Base-by-base conservation (phyloP, 768 basidiomycete genomes). In the Mycena belliarum region DNA sequence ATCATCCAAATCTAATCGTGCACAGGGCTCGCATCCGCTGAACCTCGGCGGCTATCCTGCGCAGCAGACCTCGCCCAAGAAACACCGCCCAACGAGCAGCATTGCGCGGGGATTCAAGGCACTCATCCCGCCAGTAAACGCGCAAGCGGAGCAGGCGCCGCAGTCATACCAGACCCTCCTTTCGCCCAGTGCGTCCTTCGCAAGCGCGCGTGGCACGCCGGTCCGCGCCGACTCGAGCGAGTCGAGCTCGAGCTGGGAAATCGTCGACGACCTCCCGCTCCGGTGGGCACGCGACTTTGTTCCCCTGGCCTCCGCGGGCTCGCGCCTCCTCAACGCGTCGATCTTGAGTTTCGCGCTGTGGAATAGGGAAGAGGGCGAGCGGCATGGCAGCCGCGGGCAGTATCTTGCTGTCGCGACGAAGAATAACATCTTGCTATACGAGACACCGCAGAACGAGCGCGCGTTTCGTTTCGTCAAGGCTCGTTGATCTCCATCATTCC, bases 271-370 rank as follows among this genome's bases (percentile, higher is more conserved):
- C 45, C 72, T 89, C 10, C 88, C 90, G 2, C 65, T 93, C 43
- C 82, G 89, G 29, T 94, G 92, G 92, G 89, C 91, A n/a, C 88
- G 87, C 0, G 92, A 94, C 69, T 93, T 82, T 66, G 88, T 91
- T 2, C 86, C 89, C 0, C 79, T 94, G n/a, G 89, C 89, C 6
- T 72, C 81, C 2, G 70, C 80, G 24, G 83, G 87, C 3, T 89
- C 90, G 24, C 79, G 89, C 43, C 72, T 93, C 42, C 72, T 77
- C 25, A 82, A 79, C 55, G 64, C 78, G 2, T 81, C 83, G 3
- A 84, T 91, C 15, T 65, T 83, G 23, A 84, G 81, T 5, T 94
- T 88, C 67, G 83, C 88, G 10, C 72, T 91, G 4, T 91, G 86
- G 85, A 77, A 75, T 33, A 83, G 88, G 29, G 84, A 85, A 3